Evolutionary conservation across 2,329 filamentous ascomycete species (phyloP), one percentile per base, ranked within the genome.

Genomic region (Penicillium sp.): DNA sequence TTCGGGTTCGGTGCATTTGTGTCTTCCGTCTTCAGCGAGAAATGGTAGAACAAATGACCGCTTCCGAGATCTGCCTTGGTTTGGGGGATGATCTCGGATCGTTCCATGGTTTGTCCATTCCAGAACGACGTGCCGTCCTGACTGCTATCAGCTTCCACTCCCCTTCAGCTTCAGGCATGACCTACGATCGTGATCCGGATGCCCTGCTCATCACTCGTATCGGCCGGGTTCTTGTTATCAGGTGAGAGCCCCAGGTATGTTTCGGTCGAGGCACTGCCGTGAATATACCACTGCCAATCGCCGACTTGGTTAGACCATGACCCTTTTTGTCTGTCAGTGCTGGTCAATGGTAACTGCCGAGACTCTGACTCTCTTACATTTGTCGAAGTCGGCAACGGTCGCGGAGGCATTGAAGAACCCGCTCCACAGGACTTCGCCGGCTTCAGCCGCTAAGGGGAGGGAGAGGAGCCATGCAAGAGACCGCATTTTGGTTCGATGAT

Each of bases 281-380:
- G 87, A 68, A 89, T 89, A 75, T 90, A 90, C 78, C 87, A 90
- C 71, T 90, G 87, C 73, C 88, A 90, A 0, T 84, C 81, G 1
- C 85, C 85, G 64, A 87, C 83, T 72, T 86, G 82, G 70, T 84
- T 87, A n/a, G 78, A 79, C 81, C 82, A 89, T 4, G 81, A 85
- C 86, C 86, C 74, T 77, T 51, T 2, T n/a, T 54, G 18, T 16
- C 2, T 31, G 38, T 50, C 21, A 51, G 45, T 16, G 31, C 34
- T 2, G 10, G 12, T 21, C 10, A 10, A 8, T 1, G 16, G n/a
- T n/a, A 25, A 5, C 15, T 6, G 3, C 1, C 2, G n/a, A 3
- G 13, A 4, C 1, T 9, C 7, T 23, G 15, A 4, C 1, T 9
- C 7, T 23, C 29, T 13, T 60, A 67, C 67, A 69, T 45, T 65